These are phyloP conservation scores for Kwoniella europaea DNA, from an alignment of 768 basidiomycete genomes.

Conservation along the genomic window DNA sequence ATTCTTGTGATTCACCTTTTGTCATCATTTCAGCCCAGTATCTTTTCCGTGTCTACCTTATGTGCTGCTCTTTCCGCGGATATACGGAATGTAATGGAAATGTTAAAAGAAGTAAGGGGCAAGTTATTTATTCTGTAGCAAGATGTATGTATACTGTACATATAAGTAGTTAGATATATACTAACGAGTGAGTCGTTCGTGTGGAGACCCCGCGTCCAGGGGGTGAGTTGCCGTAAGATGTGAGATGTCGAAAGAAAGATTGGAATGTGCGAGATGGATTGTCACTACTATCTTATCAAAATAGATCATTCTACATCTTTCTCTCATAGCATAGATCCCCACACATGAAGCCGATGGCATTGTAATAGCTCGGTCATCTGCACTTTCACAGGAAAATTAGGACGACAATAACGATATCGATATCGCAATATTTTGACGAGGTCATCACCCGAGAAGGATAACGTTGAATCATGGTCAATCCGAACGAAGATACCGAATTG, in stretches of 20 bases:
- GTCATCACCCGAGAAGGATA: too few relatives aligned
- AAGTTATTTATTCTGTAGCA: background rate
- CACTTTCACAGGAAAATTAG: background rate
- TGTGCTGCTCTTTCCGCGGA: background rate
- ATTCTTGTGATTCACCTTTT: conserved; percentile 42
- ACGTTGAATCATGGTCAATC: conserved; percentile 61
- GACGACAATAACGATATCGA: too few relatives aligned
- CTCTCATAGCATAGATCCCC: background rate
- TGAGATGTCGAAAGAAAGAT: background rate
- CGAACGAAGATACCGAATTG: conserved; percentile 97
- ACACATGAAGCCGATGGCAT: background rate
- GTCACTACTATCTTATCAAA: background rate
- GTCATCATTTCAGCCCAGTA: background rate
- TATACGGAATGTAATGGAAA: background rate
- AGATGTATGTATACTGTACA: background rate
- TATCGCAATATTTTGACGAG: too few relatives aligned
- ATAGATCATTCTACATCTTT: conserved; percentile 4
- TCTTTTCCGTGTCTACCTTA: background rate
- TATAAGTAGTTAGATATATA: too few relatives aligned
- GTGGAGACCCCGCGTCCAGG: background rate
- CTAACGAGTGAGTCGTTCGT: background rate
- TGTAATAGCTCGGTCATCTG: background rate
- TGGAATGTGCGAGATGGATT: too few relatives aligned
- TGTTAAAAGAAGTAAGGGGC: background rate
- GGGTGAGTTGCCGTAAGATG: background rate